Conservation (phyloP, 169 alveolate species). For the Plasmodium malariae region DNA sequence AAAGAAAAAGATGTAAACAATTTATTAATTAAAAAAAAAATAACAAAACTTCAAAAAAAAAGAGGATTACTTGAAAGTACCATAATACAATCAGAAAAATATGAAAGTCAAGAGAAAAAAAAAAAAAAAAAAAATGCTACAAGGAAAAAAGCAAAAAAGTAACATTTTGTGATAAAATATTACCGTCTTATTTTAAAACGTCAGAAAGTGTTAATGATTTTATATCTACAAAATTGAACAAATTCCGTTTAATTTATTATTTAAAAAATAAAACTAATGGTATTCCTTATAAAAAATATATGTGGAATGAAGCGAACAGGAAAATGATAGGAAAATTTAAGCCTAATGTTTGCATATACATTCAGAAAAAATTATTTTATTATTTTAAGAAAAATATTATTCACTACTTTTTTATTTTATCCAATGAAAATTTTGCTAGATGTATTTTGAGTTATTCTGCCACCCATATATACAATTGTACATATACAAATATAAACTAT, state of each 20-base stretch:
- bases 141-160: too few relatives aligned
- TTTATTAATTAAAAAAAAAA: not conserved
- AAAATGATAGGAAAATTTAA: conserved; percentile 51
- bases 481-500: conserved; percentile 63
- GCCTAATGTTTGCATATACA: conserved; percentile 23
- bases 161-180: not conserved
- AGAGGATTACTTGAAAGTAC: not conserved
- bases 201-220: not conserved
- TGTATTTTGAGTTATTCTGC: conserved; percentile 47
- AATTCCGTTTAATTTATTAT: conserved; percentile 38
- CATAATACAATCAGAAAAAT: not conserved
- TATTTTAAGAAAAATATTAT: conserved; percentile 65
- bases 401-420: conserved; percentile 54
- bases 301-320: conserved; percentile 44
- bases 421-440: conserved; percentile 61
- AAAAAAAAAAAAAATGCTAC: not conserved
- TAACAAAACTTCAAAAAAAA: not conserved
- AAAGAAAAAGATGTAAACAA: not conserved
- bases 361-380: conserved; percentile 49
- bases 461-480: conserved; percentile 66
- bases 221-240: conserved; percentile 33
- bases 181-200: not conserved
- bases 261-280: conserved; percentile 52
- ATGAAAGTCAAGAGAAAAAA: not conserved
- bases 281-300: conserved; percentile 37